phyloP scores from a whole-genome alignment of 1,284 basidiomycete genomes.

The Golubevia pallescens region DNA sequence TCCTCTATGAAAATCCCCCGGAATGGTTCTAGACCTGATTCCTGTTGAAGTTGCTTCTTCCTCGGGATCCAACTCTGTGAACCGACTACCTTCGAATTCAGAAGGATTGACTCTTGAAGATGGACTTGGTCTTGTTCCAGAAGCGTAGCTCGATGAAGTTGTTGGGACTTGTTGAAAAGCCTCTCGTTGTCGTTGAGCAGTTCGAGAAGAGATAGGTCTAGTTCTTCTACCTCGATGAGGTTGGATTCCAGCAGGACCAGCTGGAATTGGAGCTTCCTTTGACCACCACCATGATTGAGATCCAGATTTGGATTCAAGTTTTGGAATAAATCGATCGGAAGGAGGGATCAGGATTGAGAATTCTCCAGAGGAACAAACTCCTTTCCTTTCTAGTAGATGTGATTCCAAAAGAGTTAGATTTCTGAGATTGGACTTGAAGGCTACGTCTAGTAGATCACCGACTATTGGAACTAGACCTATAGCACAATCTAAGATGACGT shows the following conservation, averaged over 20 bases:
- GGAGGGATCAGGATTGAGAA: conserved; percentile 31
- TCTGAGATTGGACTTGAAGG: conserved; percentile 57
- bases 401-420: conserved; percentile 51
- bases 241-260: too few species aligned
- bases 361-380: conserved; percentile 22
- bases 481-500: conserved; percentile 44
- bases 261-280: neutral
- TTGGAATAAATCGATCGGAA: conserved; percentile 10
- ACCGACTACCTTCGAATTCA: too few species aligned
- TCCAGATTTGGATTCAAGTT: neutral
- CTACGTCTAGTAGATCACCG: conserved; percentile 55
- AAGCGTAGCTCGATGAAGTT: too few species aligned
- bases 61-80: too few species aligned
- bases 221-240: neutral
- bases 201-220: neutral
- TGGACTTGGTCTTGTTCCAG: too few species aligned
- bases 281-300: neutral
- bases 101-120: too few species aligned
- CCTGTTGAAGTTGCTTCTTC: too few species aligned
- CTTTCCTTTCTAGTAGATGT: conserved; percentile 31
- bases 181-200: neutral
- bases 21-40: too few species aligned
- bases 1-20: too few species aligned
- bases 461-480: conserved; percentile 57
- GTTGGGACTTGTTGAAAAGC: neutral